Evolutionary conservation across 1,284 basidiomycete genomes (phyloP).

Genomic region (Termitomyces sp.): DNA sequence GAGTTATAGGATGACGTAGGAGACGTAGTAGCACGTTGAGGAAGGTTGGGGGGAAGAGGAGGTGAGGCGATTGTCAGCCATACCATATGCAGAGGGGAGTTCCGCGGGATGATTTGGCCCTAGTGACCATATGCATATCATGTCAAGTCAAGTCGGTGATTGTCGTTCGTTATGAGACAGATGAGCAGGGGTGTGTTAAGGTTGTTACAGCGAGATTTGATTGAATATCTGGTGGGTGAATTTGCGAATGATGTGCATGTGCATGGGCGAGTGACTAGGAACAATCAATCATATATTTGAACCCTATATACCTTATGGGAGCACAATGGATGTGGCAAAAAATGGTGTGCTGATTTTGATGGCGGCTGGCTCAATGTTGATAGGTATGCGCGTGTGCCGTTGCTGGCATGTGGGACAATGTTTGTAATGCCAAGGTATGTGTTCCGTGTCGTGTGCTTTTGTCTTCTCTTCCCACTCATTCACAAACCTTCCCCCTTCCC

Average conservation of each 20-base stretch:
- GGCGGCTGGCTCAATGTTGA: slow-evolving; percentile 37
- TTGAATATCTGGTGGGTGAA: slow-evolving; percentile 46
- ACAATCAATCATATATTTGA: slow-evolving; percentile 46
- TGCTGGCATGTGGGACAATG: slow-evolving; percentile 36
- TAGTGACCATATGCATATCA: too few relatives aligned
- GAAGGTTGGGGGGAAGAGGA: too few relatives aligned
- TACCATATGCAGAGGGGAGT: too few relatives aligned
- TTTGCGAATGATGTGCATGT: slow-evolving; percentile 46
- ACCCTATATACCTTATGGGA: slow-evolving; percentile 38
- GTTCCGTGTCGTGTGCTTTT: neutral
- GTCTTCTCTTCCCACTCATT: neutral
- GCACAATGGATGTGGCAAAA: slow-evolving; percentile 36
- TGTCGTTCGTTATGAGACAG: slow-evolving; percentile 36
- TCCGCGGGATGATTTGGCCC: too few relatives aligned
- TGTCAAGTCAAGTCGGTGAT: too few relatives aligned
- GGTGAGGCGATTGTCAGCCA: too few relatives aligned
- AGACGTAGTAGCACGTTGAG: neutral
- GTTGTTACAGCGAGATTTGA: slow-evolving; percentile 39
- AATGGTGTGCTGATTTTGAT: slow-evolving; percentile 42
- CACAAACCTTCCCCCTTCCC: neutral
- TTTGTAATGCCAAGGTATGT: slow-evolving; percentile 31
- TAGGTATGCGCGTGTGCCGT: slow-evolving; percentile 40
- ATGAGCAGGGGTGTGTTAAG: slow-evolving; percentile 38
- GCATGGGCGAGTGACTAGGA: slow-evolving; percentile 30
- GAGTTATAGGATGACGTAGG: neutral